Conservation (phyloP, 495 filamentous ascomycete genomes). For the Tuber brumale region DNA sequence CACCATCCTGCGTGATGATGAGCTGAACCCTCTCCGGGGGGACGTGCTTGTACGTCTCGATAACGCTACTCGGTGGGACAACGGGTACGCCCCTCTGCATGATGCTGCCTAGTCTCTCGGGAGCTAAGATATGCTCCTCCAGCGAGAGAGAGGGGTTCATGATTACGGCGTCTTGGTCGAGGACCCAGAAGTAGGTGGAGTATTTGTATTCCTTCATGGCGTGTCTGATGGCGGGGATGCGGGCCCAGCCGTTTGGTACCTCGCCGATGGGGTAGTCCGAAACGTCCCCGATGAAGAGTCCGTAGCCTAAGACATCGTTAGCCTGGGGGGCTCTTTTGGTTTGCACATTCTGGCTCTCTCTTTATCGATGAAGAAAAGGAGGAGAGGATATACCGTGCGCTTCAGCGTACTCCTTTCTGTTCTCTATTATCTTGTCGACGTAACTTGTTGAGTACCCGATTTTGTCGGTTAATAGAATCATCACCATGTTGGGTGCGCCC, state of each 20-base stretch:
- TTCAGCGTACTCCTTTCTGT: constrained; percentile 76
- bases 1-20: constrained; percentile 75
- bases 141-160: constrained; percentile 75
- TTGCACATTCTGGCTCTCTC: background rate
- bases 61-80: constrained; percentile 91
- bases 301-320: constrained; percentile 58
- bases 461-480: constrained; percentile 78
- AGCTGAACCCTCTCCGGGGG: constrained; percentile 70
- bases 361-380: background rate
- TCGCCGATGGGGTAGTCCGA: constrained; percentile 69
- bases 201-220: constrained; percentile 73
- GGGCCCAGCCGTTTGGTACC: constrained; percentile 65
- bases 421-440: constrained; percentile 64
- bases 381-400: constrained; percentile 65
- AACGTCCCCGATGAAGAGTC: constrained; percentile 68
- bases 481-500: constrained; percentile 72
- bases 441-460: constrained; percentile 56
- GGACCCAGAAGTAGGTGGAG: constrained; percentile 72
- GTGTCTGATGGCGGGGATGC: constrained; percentile 80
- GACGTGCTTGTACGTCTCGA: constrained; percentile 84
- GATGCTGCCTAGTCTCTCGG: constrained; percentile 59
- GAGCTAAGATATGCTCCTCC: constrained; percentile 61
- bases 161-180: constrained; percentile 75
- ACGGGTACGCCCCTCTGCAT: constrained; percentile 82
- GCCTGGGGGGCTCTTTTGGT: constrained; percentile 9